Evolutionary conservation across 164 flowering plant species (phyloP).

Genomic region (Tetracentron sinense): DNA sequence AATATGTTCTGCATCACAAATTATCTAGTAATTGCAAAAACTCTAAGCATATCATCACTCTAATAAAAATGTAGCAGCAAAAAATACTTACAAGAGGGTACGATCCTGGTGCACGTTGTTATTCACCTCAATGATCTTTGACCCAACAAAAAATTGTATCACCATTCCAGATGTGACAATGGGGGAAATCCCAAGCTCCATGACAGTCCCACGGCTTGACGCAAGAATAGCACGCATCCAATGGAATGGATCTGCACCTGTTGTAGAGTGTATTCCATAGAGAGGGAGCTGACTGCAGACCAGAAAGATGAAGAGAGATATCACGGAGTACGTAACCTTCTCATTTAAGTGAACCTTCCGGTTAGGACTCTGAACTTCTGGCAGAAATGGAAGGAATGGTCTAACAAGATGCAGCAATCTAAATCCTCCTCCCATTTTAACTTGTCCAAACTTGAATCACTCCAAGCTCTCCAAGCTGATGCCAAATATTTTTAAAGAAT

Average conservation of each 20-base stretch:
- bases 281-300: constrained; percentile 77
- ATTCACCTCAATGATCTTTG: constrained; percentile 69
- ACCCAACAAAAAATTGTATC: constrained; percentile 69
- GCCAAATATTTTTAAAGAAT: not conserved
- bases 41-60: not conserved
- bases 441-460: not conserved
- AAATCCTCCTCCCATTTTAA: constrained; percentile 60
- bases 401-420: constrained; percentile 62
- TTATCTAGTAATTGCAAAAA: too few species aligned
- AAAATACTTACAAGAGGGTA: constrained; percentile 60
- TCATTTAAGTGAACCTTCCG: constrained; percentile 57
- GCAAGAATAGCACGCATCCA: constrained; percentile 81
- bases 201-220: constrained; percentile 69
- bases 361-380: constrained; percentile 58
- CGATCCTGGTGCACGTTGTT: constrained; percentile 70
- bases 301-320: constrained; percentile 56
- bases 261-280: constrained; percentile 69
- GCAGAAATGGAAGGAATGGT: constrained; percentile 60
- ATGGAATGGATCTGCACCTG: constrained; percentile 68
- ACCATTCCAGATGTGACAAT: constrained; percentile 74
- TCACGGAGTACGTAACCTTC: constrained; percentile 66
- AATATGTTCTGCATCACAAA: not conserved
- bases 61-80: not conserved
- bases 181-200: constrained; percentile 78
- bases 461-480: constrained; percentile 9